Evolutionary conservation across 495 filamentous ascomycete genomes (phyloP).

Genomic region (Xylaria intraflava): DNA sequence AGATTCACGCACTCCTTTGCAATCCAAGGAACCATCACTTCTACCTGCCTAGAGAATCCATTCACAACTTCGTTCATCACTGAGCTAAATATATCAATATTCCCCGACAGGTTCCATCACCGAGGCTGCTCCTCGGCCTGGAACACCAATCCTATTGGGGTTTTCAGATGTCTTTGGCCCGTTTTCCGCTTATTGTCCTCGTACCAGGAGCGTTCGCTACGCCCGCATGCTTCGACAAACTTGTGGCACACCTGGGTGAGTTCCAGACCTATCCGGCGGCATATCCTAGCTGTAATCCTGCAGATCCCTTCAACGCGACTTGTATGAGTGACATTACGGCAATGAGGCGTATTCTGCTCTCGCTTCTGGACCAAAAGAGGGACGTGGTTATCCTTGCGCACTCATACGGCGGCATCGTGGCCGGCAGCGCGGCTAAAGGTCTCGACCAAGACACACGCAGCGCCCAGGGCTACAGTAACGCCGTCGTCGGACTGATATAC

Average conservation of each 20-base stretch:
- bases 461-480: background rate
- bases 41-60: too few relatives aligned
- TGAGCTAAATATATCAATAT: too few relatives aligned
- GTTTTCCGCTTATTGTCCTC: too few relatives aligned
- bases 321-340: background rate
- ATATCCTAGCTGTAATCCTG: background rate
- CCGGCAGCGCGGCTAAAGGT: background rate
- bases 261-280: background rate
- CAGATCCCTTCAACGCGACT: background rate
- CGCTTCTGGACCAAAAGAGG: background rate
- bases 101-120: too few relatives aligned
- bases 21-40: too few relatives aligned
- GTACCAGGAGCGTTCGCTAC: slow-evolving; percentile 4
- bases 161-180: too few relatives aligned
- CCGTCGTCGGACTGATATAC: slow-evolving; percentile 3
- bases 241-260: background rate
- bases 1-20: too few relatives aligned
- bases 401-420: slow-evolving; percentile 2
- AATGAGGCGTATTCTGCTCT: background rate
- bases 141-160: too few relatives aligned
- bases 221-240: background rate
- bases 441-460: background rate
- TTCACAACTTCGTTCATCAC: too few relatives aligned
- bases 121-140: too few relatives aligned
- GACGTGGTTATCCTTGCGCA: slow-evolving; percentile 2